Conservation (phyloP, 2,329 filamentous ascomycete genomes). For the Chalara sp. region DNA sequence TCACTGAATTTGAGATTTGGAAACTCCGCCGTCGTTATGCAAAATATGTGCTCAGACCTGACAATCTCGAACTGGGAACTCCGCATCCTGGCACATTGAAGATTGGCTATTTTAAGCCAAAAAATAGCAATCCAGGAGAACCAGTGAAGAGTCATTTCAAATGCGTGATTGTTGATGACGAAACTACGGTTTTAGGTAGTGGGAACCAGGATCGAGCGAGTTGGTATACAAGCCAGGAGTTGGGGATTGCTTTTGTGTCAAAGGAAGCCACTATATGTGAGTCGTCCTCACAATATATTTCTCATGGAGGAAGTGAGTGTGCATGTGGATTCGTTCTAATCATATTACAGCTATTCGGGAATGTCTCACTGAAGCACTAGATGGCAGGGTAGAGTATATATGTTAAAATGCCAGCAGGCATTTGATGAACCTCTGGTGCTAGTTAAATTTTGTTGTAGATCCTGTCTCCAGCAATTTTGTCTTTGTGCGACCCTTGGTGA, state of each 20-base stretch:
- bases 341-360: not conserved
- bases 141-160: slow-evolving; percentile 74
- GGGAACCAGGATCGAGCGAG: slow-evolving; percentile 82
- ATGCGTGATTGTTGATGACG: slow-evolving; percentile 63
- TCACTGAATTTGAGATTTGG: slow-evolving; percentile 58
- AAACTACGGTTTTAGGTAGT: slow-evolving; percentile 64
- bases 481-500: too few relatives aligned
- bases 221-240: slow-evolving; percentile 81
- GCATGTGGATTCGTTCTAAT: slow-evolving; percentile 2
- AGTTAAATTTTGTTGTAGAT: too few relatives aligned
- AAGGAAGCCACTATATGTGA: slow-evolving; percentile 27
- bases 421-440: too few relatives aligned
- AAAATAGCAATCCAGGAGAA: slow-evolving; percentile 32
- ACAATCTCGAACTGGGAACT: not conserved
- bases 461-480: too few relatives aligned
- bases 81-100: slow-evolving; percentile 16
- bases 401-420: not conserved
- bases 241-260: slow-evolving; percentile 56
- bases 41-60: slow-evolving; percentile 11
- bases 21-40: slow-evolving; percentile 51
- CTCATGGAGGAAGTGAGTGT: slow-evolving; percentile 4
- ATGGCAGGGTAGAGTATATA: slow-evolving; percentile 12
- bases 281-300: not conserved
- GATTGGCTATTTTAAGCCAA: slow-evolving; percentile 25
- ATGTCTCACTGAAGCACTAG: slow-evolving; percentile 9